Evolutionary conservation across 495 filamentous ascomycete species (phyloP), one percentile per base, ranked within the genome.

Genomic region (Talaromyces nanjingensis): DNA sequence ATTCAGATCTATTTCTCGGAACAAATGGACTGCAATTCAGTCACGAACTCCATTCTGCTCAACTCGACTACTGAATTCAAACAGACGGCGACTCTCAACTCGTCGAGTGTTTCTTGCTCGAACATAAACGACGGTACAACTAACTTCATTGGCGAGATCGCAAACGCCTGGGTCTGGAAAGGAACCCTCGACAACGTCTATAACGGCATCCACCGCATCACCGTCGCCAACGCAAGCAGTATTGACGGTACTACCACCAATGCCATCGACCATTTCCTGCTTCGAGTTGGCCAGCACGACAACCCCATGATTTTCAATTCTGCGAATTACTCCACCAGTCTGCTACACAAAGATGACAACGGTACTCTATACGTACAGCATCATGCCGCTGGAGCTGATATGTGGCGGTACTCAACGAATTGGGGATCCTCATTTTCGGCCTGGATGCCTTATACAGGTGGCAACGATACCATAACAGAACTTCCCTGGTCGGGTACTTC

Each of bases 181-280:
- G 81, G 80, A 2, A 85, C 74, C n/a, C 61, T 91, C 60, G 74
- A 64, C 9, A 79, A 85, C 31, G 86, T 90, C 1, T 80, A 81
- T 18, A 83, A 91, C 60, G 88, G 88, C 57, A 73, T 91, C n/a
- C 82, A 91, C 66, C 75, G 77, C 33, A 63, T 89, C 60, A 88
- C 86, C 0, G 73, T 91, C 53, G 79, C 75, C 34, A 89, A 88
- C 49, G 78, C 80, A 18, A 77, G 77, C 4, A 76, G 72, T 14
- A 65, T 61, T 4, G 66, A 76, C 49, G 72, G 74, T 47, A 67
- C 65, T 2, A 59, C 52, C 5, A 76, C 76, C 6, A 72, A 83
- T 33, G 74, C 85, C 0, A 65, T 73, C 20, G 84, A 86, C 64
- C 81, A 83, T 60, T 86, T 87, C 68, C 66, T 86, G 49, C 71